Base-by-base conservation (phyloP, 1,284 basidiomycete species). In the Cryptococcus sp. region DNA sequence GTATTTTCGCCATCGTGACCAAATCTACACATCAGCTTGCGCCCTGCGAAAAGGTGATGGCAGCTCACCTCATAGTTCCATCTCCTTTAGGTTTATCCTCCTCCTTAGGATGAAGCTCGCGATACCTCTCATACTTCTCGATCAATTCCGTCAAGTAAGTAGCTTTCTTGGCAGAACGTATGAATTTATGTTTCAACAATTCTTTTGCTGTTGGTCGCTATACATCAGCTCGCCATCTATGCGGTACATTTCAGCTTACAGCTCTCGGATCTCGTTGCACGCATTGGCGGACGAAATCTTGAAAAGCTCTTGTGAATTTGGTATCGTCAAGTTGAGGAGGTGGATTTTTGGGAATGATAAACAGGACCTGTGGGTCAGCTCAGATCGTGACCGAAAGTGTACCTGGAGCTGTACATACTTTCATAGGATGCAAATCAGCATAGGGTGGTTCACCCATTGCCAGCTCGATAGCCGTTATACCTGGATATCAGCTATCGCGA, bases 361-460 rank as follows among this genome's bases (percentile, higher is more conserved):
- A 98, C 31, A 98, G 81, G 18, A 97, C 92, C 88, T 91, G 59
- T n/a, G 4, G 24, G 50, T 31, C 37, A 40, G 19, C 46, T 2
- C 16, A 7, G 22, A 19, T 7, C 18, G 32, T 48, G n/a, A 4
- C 25, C 43, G 22, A 16, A 24, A 37, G 43, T 41, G 41, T 19
- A 4, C 21, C 3, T 23, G 16, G 19, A 11, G 16, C 11, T 22
- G 7, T 0, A 56, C 65, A 37, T 56, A 87, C 90, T 82, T 98
- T 98, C 94, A 99, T 98, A 3, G 94, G 94, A 77, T 99, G 96
- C 43, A 98, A 77, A 63, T 97, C 92, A 1, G 94, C 92, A 68
- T 98, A 98, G 2, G 94, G 94, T 19, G 94, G 94, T 69, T 98
- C 93, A 39, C 94, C 94, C 75, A 88, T 92, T 1, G 94, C 94